Base-by-base conservation (phyloP, 73 alveolate genomes). In the Paramecium octaurelia region DNA sequence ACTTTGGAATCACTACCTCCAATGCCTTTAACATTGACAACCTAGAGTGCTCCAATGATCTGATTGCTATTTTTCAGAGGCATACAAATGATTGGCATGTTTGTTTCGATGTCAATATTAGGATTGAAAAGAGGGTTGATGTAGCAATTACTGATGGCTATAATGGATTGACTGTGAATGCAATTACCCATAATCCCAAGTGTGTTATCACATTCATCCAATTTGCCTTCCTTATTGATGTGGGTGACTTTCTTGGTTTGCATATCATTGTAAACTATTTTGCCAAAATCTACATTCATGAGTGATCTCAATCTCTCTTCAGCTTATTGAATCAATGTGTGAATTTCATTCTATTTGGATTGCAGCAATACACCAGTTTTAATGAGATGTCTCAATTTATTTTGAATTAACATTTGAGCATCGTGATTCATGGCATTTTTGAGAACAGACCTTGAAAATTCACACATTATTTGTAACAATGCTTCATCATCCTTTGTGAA, bases 51-150 rank as follows among this genome's bases (percentile, higher is more conserved):
- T 23, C 95, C 96, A 11, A 92, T 57, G 2, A 48, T 34, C 8
- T 64, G 6, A 27, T 75, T 71, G 29, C 24, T 23, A 9, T 86
- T 21, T 46, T 84, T 20, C 12, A 95, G 69, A 10, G 97, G 97
- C 58, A 93, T 89, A 24, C 93, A 71, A 14, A 95, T 34, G 1
- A 93, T 92, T 0, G 97, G 97, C 96, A 93, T 95, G 40, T 90
- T 70, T 18, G 97, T 95, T 10, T 93, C 94, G 1, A 95, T 88
- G 75, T 95, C 97, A 60, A 95, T 92, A 16, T 93, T 54, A 9
- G 96, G 93, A 46, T 93, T 95, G 50, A 71, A 95, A 11, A 64
- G 73, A 35, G 92, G 58, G 76, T 93, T 94, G 14, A 64, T 58
- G 46, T 95, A 95, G 24, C 95, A 92, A 89, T 95, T 93, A 38